Conservation (phyloP, 2,329 filamentous ascomycete species). For the Aspergillus neoniger region DNA sequence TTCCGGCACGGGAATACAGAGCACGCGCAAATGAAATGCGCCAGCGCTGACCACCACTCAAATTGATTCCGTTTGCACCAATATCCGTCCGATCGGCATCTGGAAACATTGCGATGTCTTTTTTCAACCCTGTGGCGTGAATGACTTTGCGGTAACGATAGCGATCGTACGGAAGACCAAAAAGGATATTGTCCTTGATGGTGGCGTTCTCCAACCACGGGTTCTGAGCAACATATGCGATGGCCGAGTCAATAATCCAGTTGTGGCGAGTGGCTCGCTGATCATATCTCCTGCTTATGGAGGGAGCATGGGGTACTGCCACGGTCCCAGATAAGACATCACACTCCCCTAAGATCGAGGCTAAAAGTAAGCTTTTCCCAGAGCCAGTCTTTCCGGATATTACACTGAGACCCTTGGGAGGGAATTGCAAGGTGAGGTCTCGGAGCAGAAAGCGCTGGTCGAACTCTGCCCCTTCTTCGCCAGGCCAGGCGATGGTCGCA, state of each 20-base stretch:
- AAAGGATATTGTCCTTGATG: slow-evolving; percentile 76
- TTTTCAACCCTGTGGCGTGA: slow-evolving; percentile 70
- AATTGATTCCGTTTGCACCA: slow-evolving; percentile 79
- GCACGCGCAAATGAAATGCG: slow-evolving; percentile 77
- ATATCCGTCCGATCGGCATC: slow-evolving; percentile 81
- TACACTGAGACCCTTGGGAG: slow-evolving; percentile 69
- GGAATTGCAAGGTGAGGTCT: slow-evolving; percentile 67
- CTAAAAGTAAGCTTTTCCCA: slow-evolving; percentile 73
- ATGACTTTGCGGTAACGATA: slow-evolving; percentile 71
- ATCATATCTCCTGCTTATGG: slow-evolving; percentile 62
- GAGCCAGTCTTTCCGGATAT: slow-evolving; percentile 76
- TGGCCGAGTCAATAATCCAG: slow-evolving; percentile 70
- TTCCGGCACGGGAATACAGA: slow-evolving; percentile 74
- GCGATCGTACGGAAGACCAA: slow-evolving; percentile 69
- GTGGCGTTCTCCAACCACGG: slow-evolving; percentile 85
- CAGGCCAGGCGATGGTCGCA: slow-evolving; percentile 72
- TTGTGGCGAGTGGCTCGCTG: slow-evolving; percentile 60
- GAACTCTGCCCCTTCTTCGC: slow-evolving; percentile 56
- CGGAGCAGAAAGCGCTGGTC: slow-evolving; percentile 59
- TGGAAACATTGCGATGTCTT: slow-evolving; percentile 73
- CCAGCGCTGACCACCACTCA: slow-evolving; percentile 83
- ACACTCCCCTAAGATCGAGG: slow-evolving; percentile 72
- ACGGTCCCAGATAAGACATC: slow-evolving; percentile 67
- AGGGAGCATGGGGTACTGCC: slow-evolving; percentile 51
- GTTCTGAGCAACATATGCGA: slow-evolving; percentile 76